Percentiles rank a stretch among this genome's conserved stretches.
Conservation (phyloP, 2,329 filamentous ascomycete genomes). For the Raffaelea ambrosiae region DNA sequence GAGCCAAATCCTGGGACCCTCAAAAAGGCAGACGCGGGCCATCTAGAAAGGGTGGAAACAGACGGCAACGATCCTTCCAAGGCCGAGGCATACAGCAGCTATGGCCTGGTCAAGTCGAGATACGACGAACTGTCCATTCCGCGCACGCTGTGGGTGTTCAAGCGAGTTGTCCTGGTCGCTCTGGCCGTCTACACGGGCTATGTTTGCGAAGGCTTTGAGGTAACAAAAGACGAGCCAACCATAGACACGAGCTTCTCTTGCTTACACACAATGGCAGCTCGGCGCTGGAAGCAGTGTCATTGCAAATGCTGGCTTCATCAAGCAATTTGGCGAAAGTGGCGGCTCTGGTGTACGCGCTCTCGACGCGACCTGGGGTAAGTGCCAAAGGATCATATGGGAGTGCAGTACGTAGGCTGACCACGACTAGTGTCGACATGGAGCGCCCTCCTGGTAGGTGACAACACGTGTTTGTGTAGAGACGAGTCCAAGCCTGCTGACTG, state of each 20-base stretch:
- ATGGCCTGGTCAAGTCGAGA: constrained; percentile 7
- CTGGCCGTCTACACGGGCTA: constrained; percentile 9
- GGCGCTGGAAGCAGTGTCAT: constrained; percentile 3
- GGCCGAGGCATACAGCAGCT: not conserved
- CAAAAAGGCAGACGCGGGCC: no score
- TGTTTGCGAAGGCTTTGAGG: constrained; percentile 9
- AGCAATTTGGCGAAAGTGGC: constrained; percentile 5
- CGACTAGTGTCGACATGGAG: constrained; percentile 4
- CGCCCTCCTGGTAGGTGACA: constrained; percentile 1
- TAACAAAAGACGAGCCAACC: no score
- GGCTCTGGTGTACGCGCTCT: constrained; percentile 2
- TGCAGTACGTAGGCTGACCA: no score
- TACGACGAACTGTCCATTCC: constrained; percentile 5
- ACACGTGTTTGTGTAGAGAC: no score
- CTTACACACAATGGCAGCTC: no score
- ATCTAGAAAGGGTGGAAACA: no score
- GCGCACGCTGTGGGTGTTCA: constrained; percentile 7
- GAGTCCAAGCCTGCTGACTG: not conserved
- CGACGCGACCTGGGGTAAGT: constrained; percentile 2
- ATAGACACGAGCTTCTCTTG: no score
- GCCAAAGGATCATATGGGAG: no score
- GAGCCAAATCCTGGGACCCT: no score
- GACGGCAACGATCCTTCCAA: no score
- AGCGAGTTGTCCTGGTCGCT: constrained; percentile 2
- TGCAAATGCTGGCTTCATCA: constrained; percentile 8